A percentile compares a stretch with the other conserved stretches of the same genome.
phyloP scores from a whole-genome alignment of 1,139 yeast species.

The Protomyces lactucae-debilis region DNA sequence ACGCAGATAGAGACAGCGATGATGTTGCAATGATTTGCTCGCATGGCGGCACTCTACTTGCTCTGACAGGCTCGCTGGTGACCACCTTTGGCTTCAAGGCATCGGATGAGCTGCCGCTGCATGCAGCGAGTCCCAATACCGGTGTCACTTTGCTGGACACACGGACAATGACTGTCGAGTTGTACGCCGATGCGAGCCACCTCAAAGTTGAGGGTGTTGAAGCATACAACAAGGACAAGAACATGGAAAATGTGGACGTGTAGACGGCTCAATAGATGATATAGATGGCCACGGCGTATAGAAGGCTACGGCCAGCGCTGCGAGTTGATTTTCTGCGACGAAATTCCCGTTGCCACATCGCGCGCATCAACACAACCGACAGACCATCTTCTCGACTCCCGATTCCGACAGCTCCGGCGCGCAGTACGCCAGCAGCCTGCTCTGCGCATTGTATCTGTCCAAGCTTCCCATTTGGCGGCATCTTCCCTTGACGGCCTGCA shows the following conservation, averaged over 20 bases:
- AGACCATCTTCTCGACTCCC: no score
- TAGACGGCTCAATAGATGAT: background rate
- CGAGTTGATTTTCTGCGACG: no score
- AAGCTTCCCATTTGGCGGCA: background rate
- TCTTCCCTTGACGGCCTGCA: background rate
- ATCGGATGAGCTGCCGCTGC: background rate
- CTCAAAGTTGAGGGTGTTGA: conserved; percentile 2
- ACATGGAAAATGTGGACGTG: conserved; percentile 21
- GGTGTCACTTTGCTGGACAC: conserved; percentile 14
- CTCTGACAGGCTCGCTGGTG: conserved; percentile 1
- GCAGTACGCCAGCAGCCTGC: background rate
- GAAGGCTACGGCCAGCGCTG: no score
- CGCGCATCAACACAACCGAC: no score
- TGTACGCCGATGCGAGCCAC: conserved; percentile 14
- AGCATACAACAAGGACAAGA: conserved; percentile 5
- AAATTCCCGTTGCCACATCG: no score
- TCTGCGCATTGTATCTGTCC: background rate
- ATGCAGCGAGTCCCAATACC: conserved; percentile 14
- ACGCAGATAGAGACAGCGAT: background rate
- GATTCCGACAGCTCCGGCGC: background rate
- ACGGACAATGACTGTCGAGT: conserved; percentile 10
- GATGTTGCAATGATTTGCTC: conserved; percentile 2
- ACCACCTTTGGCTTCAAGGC: conserved; percentile 10
- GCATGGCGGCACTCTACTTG: conserved; percentile 21
- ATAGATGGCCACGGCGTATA: no score